Conservation (phyloP, 768 basidiomycete species). For the Coprinopsis sp. region DNA sequence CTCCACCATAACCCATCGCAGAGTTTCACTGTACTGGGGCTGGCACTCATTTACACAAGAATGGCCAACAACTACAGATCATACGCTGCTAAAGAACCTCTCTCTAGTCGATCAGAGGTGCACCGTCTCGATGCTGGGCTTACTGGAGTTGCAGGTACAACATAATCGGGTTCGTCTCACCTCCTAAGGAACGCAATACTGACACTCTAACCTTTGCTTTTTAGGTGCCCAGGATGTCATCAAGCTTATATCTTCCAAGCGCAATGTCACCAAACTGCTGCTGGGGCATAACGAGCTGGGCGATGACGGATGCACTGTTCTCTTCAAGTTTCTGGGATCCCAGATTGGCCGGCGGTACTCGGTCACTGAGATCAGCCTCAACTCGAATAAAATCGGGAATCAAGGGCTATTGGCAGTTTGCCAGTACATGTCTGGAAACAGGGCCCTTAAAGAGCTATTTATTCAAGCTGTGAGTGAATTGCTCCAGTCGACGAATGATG, state of each 20-base stretch:
- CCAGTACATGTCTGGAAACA: slow-evolving; percentile 45
- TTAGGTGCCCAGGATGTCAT: slow-evolving; percentile 52
- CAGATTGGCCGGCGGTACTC: slow-evolving; percentile 38
- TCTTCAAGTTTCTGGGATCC: slow-evolving; percentile 54
- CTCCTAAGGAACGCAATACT: neutral
- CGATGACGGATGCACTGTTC: slow-evolving; percentile 49
- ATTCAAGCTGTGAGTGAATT: slow-evolving; percentile 50
- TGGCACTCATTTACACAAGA: neutral
- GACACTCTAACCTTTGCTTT: slow-evolving; percentile 1
- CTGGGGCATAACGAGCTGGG: slow-evolving; percentile 54
- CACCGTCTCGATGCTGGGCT: slow-evolving; percentile 7
- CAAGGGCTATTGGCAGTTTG: slow-evolving; percentile 50
- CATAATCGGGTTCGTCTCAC: slow-evolving; percentile 4
- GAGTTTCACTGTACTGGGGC: neutral
- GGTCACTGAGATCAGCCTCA: slow-evolving; percentile 54
- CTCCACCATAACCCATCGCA: neutral
- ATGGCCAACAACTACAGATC: neutral
- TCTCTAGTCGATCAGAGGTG: neutral
- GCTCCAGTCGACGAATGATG: neutral
- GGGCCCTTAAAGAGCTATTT: slow-evolving; percentile 42
- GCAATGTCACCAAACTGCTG: slow-evolving; percentile 46
- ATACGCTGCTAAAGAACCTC: neutral
- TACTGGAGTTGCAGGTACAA: slow-evolving; percentile 5
- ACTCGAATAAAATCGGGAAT: slow-evolving; percentile 52
- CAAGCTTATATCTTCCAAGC: slow-evolving; percentile 39